These are phyloP conservation scores for Moesziomyces aphidis DNA, from an alignment of 1,284 basidiomycete genomes.

Conservation along the genomic window DNA sequence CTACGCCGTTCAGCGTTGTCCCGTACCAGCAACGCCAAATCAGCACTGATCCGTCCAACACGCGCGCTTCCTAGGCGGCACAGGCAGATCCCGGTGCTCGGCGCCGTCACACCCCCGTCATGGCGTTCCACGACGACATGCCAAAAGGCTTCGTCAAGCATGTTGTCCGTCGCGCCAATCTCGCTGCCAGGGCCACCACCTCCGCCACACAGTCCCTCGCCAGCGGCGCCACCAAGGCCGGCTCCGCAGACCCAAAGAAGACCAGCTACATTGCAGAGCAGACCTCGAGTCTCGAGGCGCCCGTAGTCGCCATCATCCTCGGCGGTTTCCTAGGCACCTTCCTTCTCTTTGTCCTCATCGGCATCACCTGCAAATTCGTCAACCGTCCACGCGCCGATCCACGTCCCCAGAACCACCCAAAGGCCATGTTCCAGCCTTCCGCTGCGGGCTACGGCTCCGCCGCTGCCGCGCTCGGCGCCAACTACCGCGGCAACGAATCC, in stretches of 20 bases:
- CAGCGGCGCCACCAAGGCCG: not conserved
- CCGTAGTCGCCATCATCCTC: conserved; percentile 34
- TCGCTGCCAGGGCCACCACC: conserved; percentile 22
- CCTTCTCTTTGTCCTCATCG: conserved; percentile 40
- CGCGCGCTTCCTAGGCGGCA: too few species aligned
- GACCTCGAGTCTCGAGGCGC: conserved; percentile 29
- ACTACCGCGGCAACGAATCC: conserved; percentile 19
- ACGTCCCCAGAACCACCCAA: conserved; percentile 12
- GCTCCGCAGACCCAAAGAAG: not conserved
- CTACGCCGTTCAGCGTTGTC: too few species aligned
- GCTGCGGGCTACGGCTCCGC: conserved; percentile 45
- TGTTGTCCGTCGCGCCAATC: conserved; percentile 29
- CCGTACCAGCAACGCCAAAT: too few species aligned
- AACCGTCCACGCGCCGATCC: conserved; percentile 34
- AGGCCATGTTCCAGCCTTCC: conserved; percentile 48
- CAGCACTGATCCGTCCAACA: too few species aligned
- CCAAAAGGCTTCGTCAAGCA: conserved; percentile 46
- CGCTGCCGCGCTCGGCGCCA: not conserved
- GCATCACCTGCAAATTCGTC: conserved; percentile 39
- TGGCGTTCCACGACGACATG: conserved; percentile 27
- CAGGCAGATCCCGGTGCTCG: not conserved
- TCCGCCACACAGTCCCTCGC: not conserved
- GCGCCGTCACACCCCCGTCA: conserved; percentile 2
- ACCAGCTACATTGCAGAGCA: conserved; percentile 17
- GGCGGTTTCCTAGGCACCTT: conserved; percentile 43